phyloP scores from a whole-genome alignment of 345 rosid species.

The Bruguiera sexangula region DNA sequence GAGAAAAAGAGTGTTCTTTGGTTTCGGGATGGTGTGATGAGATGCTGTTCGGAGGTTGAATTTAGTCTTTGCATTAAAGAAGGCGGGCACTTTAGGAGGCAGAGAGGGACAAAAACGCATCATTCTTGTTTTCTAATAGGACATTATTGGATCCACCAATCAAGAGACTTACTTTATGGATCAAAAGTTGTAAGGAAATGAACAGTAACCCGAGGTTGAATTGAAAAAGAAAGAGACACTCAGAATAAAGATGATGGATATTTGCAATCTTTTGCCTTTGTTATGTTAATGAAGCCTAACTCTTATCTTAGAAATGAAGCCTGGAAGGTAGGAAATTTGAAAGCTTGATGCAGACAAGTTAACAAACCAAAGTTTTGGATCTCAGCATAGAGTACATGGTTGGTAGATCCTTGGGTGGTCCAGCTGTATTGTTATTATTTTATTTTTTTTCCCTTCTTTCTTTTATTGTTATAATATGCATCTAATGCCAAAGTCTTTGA shows the following conservation, averaged over 20 bases:
- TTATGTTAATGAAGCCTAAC: background rate
- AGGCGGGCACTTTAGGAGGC: background rate
- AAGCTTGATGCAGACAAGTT: constrained; percentile 17
- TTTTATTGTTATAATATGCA: background rate
- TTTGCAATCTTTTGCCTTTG: background rate
- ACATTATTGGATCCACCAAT: background rate
- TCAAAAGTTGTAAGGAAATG: background rate
- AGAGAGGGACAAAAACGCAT: background rate
- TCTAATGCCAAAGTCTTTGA: background rate
- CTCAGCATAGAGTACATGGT: background rate
- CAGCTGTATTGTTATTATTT: background rate
- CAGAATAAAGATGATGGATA: background rate
- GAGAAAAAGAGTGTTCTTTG: background rate
- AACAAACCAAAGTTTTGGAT: background rate
- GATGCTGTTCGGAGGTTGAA: constrained; percentile 1
- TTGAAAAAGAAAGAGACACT: too few relatives aligned
- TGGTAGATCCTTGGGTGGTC: constrained; percentile 11
- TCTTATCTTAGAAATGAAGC: constrained; percentile 12
- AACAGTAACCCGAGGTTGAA: too few relatives aligned
- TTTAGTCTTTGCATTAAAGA: background rate
- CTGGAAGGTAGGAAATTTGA: background rate
- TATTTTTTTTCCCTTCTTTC: background rate
- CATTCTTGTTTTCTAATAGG: background rate
- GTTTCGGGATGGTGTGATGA: background rate
- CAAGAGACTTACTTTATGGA: background rate